A percentile compares a stretch with the other conserved stretches of the same genome.
Conservation (phyloP, 2,329 filamentous ascomycete species). For the Aspergillus tamarii region DNA sequence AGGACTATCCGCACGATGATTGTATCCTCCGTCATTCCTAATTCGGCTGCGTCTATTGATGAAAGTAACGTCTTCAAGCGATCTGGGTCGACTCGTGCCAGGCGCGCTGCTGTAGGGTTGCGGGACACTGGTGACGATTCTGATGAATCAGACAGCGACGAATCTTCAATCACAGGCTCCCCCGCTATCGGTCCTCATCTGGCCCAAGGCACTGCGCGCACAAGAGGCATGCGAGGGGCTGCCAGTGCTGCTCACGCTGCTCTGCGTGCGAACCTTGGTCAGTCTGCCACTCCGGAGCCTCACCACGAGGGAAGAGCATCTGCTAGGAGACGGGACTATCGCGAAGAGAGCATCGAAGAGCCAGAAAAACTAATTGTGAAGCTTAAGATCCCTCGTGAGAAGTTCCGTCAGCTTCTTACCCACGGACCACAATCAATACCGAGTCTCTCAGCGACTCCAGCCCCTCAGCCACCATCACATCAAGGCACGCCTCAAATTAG, state of each 20-base stretch:
- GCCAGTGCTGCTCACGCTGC: slow-evolving; percentile 84
- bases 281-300: slow-evolving; percentile 87
- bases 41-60: slow-evolving; percentile 76
- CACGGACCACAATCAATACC: slow-evolving; percentile 44
- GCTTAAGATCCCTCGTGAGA: slow-evolving; percentile 73
- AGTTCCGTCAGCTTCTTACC: slow-evolving; percentile 67
- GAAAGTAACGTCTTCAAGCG: slow-evolving; percentile 87
- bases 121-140: slow-evolving; percentile 71
- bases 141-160: slow-evolving; percentile 90
- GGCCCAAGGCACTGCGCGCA: slow-evolving; percentile 74
- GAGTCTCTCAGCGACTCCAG: slow-evolving; percentile 44
- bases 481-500: slow-evolving; percentile 51
- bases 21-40: slow-evolving; percentile 89
- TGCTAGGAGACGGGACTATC: slow-evolving; percentile 64
- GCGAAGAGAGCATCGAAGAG: slow-evolving; percentile 79
- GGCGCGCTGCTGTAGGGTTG: slow-evolving; percentile 60
- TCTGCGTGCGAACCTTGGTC: slow-evolving; percentile 72
- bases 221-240: slow-evolving; percentile 84
- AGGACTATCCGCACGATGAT: slow-evolving; percentile 90
- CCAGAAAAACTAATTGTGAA: slow-evolving; percentile 72
- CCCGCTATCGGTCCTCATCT: slow-evolving; percentile 73
- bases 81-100: slow-evolving; percentile 63
- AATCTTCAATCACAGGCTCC: slow-evolving; percentile 77
- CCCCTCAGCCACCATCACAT: slow-evolving; percentile 48
- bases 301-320: slow-evolving; percentile 73